phyloP scores from a whole-genome alignment of 73 alveolate species.

The Paramecium primaurelia region DNA sequence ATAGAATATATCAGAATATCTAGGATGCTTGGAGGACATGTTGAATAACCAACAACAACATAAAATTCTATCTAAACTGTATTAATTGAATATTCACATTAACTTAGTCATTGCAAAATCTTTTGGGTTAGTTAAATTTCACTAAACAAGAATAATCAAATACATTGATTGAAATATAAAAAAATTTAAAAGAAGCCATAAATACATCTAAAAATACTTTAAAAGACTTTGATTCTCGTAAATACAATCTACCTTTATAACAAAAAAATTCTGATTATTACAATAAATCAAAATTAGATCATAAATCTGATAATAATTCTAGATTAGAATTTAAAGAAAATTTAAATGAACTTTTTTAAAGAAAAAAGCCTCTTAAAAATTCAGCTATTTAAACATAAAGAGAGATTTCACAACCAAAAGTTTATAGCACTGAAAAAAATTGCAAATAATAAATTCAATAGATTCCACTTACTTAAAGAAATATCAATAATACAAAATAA shows the following conservation, averaged over 20 bases:
- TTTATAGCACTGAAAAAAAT: background rate
- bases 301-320: background rate
- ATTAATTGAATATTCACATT: background rate
- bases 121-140: conserved; percentile 18
- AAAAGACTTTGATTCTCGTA: background rate
- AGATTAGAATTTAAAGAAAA: background rate
- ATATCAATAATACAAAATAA: background rate
- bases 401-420: background rate
- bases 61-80: conserved; percentile 26
- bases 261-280: background rate
- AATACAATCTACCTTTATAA: background rate
- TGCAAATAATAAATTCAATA: background rate
- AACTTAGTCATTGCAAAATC: conserved; percentile 13
- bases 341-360: background rate
- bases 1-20: conserved; percentile 54
- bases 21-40: conserved; percentile 45
- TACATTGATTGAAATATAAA: conserved; percentile 5
- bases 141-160: conserved; percentile 2
- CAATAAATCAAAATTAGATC: background rate
- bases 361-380: background rate
- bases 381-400: background rate
- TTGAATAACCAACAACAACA: background rate
- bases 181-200: conserved; percentile 18
- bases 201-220: background rate
- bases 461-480: background rate